Conservation (phyloP, 2,329 filamentous ascomycete species). For the Metarhizium sp. region DNA sequence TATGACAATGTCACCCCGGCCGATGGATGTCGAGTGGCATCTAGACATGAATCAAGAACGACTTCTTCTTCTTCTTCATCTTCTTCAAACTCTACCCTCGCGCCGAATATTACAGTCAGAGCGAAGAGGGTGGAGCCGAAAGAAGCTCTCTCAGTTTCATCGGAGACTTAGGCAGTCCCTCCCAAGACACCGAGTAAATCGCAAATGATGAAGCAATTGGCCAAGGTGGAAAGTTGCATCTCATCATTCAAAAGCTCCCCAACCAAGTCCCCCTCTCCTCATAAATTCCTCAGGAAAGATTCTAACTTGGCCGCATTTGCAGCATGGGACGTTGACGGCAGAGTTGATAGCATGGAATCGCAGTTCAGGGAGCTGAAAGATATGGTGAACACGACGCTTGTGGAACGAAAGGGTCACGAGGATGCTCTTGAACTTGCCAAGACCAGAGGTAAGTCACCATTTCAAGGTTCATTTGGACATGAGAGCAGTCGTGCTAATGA, state of each 20-base stretch:
- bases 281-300: slow-evolving; percentile 58
- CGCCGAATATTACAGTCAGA: slow-evolving; percentile 11
- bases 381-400: slow-evolving; percentile 60
- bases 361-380: slow-evolving; percentile 64
- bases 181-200: slow-evolving; percentile 23
- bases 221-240: slow-evolving; percentile 22
- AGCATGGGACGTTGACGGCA: slow-evolving; percentile 74
- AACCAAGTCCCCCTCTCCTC: slow-evolving; percentile 32
- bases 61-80: slow-evolving; percentile 16
- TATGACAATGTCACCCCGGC: slow-evolving; percentile 15
- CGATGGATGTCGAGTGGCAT: slow-evolving; percentile 38
- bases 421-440: slow-evolving; percentile 69
- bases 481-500: slow-evolving; percentile 9
- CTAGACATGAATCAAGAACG: slow-evolving; percentile 15
- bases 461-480: too few species aligned
- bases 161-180: slow-evolving; percentile 21
- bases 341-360: slow-evolving; percentile 66
- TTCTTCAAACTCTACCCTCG: not conserved
- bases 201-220: slow-evolving; percentile 21
- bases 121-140: slow-evolving; percentile 7
- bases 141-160: slow-evolving; percentile 9
- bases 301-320: slow-evolving; percentile 57
- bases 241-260: slow-evolving; percentile 27
- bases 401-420: slow-evolving; percentile 60
- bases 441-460: slow-evolving; percentile 50